Percentiles rank a stretch among this genome's conserved stretches.
phyloP scores from a whole-genome alignment of 345 rosid genomes.

The Rhizophora apiculata region DNA sequence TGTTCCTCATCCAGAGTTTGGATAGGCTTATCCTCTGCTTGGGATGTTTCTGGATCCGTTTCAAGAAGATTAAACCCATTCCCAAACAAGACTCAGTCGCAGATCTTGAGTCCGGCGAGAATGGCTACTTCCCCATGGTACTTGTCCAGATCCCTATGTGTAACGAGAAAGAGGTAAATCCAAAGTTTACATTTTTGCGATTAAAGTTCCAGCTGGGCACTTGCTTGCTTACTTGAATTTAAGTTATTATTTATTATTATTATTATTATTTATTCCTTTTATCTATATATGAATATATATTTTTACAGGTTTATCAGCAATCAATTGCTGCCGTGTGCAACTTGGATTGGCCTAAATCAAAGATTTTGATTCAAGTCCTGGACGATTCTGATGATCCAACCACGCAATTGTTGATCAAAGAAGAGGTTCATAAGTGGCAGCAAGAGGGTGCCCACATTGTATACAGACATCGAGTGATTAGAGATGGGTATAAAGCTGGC shows the following conservation, averaged over 20 bases:
- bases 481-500: slow-evolving; percentile 97
- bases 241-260: not conserved
- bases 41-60: slow-evolving; percentile 90
- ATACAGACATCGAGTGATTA: slow-evolving; percentile 74
- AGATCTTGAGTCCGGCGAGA: slow-evolving; percentile 75
- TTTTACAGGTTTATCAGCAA: slow-evolving; percentile 78
- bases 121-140: slow-evolving; percentile 80
- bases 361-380: slow-evolving; percentile 68
- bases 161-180: slow-evolving; percentile 78
- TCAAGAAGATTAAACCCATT: slow-evolving; percentile 70
- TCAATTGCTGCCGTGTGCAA: slow-evolving; percentile 92
- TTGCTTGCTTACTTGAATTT: not conserved
- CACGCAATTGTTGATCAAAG: slow-evolving; percentile 63
- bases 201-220: no score
- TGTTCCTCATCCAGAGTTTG: slow-evolving; percentile 81
- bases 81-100: slow-evolving; percentile 38
- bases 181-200: not conserved
- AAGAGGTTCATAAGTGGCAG: slow-evolving; percentile 91
- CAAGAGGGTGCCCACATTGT: slow-evolving; percentile 72
- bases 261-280: not conserved
- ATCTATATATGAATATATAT: not conserved
- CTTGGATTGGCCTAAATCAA: slow-evolving; percentile 90
- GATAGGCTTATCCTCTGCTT: slow-evolving; percentile 81
- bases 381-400: slow-evolving; percentile 90
- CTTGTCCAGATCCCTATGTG: slow-evolving; percentile 98